Evolutionary conservation across 164 flowering plant genomes (phyloP).

Genomic region (Pachysandra terminalis): DNA sequence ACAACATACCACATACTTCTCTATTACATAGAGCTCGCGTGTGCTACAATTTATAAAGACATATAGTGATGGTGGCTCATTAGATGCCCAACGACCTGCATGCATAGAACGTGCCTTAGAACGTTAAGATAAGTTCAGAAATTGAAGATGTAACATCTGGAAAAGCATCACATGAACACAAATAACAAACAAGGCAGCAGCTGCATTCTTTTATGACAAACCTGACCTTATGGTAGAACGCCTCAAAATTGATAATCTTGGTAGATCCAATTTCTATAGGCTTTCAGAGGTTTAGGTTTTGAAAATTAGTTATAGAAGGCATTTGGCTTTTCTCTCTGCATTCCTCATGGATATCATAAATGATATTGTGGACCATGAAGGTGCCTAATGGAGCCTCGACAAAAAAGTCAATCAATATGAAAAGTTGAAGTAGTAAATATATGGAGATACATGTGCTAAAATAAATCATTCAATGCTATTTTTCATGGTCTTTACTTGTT

Average conservation of each 20-base stretch:
- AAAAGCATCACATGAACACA: not conserved
- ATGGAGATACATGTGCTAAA: too few species aligned
- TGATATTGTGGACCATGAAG: not conserved
- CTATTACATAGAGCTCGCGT: constrained; percentile 72
- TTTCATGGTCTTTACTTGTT: too few species aligned
- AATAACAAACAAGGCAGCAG: not conserved
- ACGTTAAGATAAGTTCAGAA: not conserved
- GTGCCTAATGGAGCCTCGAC: too few species aligned
- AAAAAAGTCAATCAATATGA: too few species aligned
- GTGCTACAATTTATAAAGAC: constrained; percentile 89
- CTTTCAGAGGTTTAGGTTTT: too few species aligned
- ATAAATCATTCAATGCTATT: too few species aligned
- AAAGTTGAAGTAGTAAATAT: too few species aligned
- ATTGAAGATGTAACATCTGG: not conserved
- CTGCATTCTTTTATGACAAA: not conserved
- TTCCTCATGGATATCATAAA: not conserved
- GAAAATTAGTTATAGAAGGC: not conserved
- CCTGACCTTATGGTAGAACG: not conserved
- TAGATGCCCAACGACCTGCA: constrained; percentile 82
- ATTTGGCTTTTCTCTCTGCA: not conserved
- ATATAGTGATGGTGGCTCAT: constrained; percentile 73
- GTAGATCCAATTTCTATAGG: not conserved
- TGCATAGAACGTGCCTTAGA: not conserved
- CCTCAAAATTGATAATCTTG: not conserved
- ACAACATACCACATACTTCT: constrained; percentile 88